Evolutionary conservation across 495 filamentous ascomycete species (phyloP), one percentile per base, ranked within the genome.

Genomic region (Sporormia fimetaria): DNA sequence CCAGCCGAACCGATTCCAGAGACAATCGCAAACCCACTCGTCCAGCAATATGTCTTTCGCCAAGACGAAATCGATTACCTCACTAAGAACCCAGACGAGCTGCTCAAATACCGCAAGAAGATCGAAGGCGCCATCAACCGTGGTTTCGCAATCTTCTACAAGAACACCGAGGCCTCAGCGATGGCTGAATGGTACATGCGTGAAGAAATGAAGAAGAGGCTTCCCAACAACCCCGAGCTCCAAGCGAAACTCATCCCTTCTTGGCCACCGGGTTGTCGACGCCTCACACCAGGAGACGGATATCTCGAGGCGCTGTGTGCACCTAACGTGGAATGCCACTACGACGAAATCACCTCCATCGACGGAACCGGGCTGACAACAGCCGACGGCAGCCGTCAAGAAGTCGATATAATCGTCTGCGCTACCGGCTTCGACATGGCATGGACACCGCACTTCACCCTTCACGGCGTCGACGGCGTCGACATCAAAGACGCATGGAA

Each of bases 361-460:
- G 33, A 21, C 2, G 9, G 15, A 1, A 33, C 27, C 3, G 51
- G 51, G 8, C 29, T 50, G n/a, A 21, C 16, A 4, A 47, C 37
- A 4, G 21, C 26, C 3, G 42, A 52, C 31, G 48, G 42, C 9
- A 47, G 10, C 17, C 17, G 31, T 3, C 32, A 37, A n/a, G 10
- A 14, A 5, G 40, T 44, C 15, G 49, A 53, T 22, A 29, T 35
- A 4, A 36, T 54, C 9, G 25, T 51, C n/a, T 50, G 40, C 33
- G 50, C 50, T 10, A 53, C 50, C 5, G 50, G 50, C 3, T 53
- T 53, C 30, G 22, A 53, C 26, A 33, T 33, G 11, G 25, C 6
- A 11, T 32, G 23, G 21, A 6, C 14, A 6, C 51, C 40, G 9
- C 33, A 18, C 1, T 49, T 50, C 34, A 29, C 43, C 2, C 11